Evolutionary conservation across 306 rosid species (phyloP).

Genomic region (Quercus glauca): DNA sequence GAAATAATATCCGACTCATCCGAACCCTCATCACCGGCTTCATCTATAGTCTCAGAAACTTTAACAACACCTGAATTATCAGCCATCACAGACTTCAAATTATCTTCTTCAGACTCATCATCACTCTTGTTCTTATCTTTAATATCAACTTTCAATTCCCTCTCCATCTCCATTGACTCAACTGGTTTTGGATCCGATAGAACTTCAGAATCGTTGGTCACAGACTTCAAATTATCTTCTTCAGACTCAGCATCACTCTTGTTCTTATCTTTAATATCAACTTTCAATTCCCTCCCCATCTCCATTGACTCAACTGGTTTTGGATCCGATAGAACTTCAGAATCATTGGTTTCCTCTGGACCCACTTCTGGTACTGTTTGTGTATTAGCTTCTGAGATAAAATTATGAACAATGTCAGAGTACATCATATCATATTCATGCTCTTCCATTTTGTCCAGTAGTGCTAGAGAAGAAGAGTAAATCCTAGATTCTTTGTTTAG

Average conservation of each 20-base stretch:
- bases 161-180: background rate
- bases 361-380: slow-evolving; percentile 18
- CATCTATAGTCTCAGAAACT: background rate
- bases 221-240: slow-evolving; percentile 1
- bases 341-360: slow-evolving; percentile 22
- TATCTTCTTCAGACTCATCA: slow-evolving; percentile 12
- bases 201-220: slow-evolving; percentile 26
- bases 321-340: slow-evolving; percentile 30
- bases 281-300: background rate
- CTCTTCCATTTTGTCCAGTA: background rate
- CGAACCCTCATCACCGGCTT: background rate
- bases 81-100: background rate
- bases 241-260: slow-evolving; percentile 6
- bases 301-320: slow-evolving; percentile 4
- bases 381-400: slow-evolving; percentile 31
- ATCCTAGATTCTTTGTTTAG: background rate
- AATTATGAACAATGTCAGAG: background rate
- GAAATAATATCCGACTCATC: slow-evolving; percentile 4
- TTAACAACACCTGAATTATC: background rate
- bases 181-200: slow-evolving; percentile 18
- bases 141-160: background rate
- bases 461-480: background rate
- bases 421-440: background rate
- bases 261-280: background rate
- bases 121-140: background rate